Evolutionary conservation across 2,329 filamentous ascomycete species (phyloP).

Genomic region (Penicillium psychrosexuale): DNA sequence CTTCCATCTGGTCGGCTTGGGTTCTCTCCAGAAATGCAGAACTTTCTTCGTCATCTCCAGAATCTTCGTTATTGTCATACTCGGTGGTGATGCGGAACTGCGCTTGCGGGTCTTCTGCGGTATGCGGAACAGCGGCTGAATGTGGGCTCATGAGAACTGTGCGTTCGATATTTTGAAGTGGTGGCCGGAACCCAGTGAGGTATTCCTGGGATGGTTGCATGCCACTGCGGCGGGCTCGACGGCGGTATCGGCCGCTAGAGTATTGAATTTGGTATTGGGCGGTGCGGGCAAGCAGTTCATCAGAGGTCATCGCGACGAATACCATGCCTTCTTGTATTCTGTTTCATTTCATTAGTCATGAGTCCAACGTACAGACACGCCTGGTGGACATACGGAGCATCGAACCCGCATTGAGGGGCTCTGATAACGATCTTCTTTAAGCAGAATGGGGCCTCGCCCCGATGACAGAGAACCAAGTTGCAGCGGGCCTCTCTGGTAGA

Average conservation of each 20-base stretch:
- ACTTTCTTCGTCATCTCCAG: slow-evolving; percentile 25
- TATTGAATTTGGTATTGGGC: slow-evolving; percentile 73
- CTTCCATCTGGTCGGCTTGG: slow-evolving; percentile 26
- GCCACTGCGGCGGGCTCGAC: slow-evolving; percentile 29
- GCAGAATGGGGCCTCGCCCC: slow-evolving; percentile 74
- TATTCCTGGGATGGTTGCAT: slow-evolving; percentile 42
- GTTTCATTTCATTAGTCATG: slow-evolving; percentile 24
- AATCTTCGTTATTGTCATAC: slow-evolving; percentile 35
- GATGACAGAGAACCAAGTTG: slow-evolving; percentile 81
- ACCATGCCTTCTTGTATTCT: slow-evolving; percentile 90
- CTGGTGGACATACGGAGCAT: slow-evolving; percentile 68
- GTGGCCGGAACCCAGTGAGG: slow-evolving; percentile 36
- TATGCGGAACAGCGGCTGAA: slow-evolving; percentile 26
- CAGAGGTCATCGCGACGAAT: slow-evolving; percentile 80
- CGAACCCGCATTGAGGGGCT: slow-evolving; percentile 75
- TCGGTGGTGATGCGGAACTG: slow-evolving; percentile 38
- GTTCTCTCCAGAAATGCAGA: slow-evolving; percentile 29
- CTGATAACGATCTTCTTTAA: slow-evolving; percentile 85
- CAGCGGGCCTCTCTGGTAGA: slow-evolving; percentile 85
- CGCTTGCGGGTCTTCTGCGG: slow-evolving; percentile 21
- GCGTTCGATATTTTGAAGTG: slow-evolving; percentile 34
- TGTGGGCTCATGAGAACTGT: slow-evolving; percentile 23
- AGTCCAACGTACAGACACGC: slow-evolving; percentile 23
- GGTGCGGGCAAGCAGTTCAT: slow-evolving; percentile 71
- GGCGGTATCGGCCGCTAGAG: slow-evolving; percentile 32